Conservation (phyloP, 768 basidiomycete species). For the Hortiboletus campestris region DNA sequence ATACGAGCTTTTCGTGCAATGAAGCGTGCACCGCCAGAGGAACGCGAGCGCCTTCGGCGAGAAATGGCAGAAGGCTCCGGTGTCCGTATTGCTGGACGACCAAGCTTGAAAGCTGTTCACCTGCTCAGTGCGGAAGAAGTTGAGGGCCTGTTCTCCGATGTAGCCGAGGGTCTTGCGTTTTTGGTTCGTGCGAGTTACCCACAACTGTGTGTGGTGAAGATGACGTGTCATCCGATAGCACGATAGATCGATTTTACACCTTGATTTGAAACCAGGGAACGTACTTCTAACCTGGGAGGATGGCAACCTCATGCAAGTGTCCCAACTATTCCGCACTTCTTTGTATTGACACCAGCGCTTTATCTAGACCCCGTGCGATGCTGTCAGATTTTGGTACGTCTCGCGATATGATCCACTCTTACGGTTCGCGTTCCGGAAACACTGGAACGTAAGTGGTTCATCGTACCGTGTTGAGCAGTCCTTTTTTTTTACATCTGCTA, state of each 20-base stretch:
- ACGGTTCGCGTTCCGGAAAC: conserved; percentile 77
- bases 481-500: background rate
- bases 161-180: conserved; percentile 84
- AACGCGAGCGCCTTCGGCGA: conserved; percentile 57
- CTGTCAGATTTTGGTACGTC: conserved; percentile 95
- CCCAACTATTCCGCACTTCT: background rate
- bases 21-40: conserved; percentile 61
- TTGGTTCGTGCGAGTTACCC: conserved; percentile 49
- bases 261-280: conserved; percentile 93
- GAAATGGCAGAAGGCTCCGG: conserved; percentile 41
- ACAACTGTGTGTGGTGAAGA: background rate
- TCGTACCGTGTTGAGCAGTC: background rate
- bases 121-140: conserved; percentile 84
- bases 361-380: conserved; percentile 82
- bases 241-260: conserved; percentile 80
- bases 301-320: conserved; percentile 68
- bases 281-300: conserved; percentile 92
- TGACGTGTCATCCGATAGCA: conserved; percentile 47
- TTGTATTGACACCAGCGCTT: background rate
- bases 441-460: conserved; percentile 79
- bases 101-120: conserved; percentile 73
- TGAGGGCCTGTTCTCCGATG: conserved; percentile 74
- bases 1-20: conserved; percentile 74
- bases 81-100: conserved; percentile 23
- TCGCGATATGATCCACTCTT: conserved; percentile 79